Base-by-base conservation (phyloP, 2,329 filamentous ascomycete genomes). In the Colletotrichum eleusines region DNA sequence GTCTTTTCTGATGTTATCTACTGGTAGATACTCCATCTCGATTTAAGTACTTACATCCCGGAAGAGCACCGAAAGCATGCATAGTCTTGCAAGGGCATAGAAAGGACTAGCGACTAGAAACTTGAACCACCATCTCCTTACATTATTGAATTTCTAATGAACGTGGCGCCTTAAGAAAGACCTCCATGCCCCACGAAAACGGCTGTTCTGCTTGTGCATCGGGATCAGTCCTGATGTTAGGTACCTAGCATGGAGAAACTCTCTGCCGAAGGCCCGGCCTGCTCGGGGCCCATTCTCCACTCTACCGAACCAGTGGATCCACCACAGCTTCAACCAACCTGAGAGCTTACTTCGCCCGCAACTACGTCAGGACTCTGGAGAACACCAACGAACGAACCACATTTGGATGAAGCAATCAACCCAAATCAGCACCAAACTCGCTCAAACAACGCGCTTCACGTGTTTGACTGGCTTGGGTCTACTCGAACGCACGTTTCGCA, bases 321-420 rank as follows among this genome's bases (percentile, higher is more conserved):
- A 71, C 69, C 35, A 44, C 51, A 71, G 65, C 69, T 71, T 51
- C 28, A 46, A 53, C 54, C 28, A 40, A 18, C 33, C 38, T 59
- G 44, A 26, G 44, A 66, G 40, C 60, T n/a, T n/a, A n/a, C n/a
- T 66, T 58, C 48, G 31, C 51, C 64, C 42, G 38, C 50, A 44
- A 50, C 46, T 42, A 68, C 69, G 64, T 71, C 65, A 69, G 59
- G 63, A 63, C 57, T 70, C 59, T 44, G 8, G 40, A 46, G 31
- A 51, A 63, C 40, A 28, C 20, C 61, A 55, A 28, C 61, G 20
- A 23, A 46, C 53, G 46, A 26, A 44, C 38, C 35, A 20, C 18
- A 23, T 44, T 11, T 33, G 2, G 38, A 23, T 53, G 38, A 48
- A 48, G 35, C 33, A 20, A 35, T n/a, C 44, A 53, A 8, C n/a